Evolutionary conservation across 106 monocot genomes (phyloP).

Genomic region (Phalaenopsis equestris): DNA sequence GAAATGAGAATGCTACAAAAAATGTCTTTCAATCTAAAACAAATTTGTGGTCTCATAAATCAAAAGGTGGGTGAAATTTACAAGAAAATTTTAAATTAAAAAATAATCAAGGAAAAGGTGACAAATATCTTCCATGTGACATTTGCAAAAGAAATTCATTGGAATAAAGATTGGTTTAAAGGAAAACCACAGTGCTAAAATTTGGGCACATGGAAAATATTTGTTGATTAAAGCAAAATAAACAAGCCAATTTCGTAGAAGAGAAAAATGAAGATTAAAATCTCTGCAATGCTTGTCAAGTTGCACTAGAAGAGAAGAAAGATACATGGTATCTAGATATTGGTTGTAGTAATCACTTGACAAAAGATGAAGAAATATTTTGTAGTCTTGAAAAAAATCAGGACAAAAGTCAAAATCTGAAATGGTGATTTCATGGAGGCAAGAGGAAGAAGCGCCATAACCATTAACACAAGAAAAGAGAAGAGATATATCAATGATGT

Average conservation of each 20-base stretch:
- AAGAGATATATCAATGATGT: too few species aligned
- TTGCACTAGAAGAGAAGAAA: not conserved
- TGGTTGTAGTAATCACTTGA: conserved; percentile 5
- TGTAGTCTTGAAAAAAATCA: not conserved
- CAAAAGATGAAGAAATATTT: not conserved
- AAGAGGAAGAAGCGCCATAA: not conserved
- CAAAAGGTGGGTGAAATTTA: too few species aligned
- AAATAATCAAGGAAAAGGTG: too few species aligned
- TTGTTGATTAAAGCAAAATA: not conserved
- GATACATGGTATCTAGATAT: not conserved
- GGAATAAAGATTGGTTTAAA: too few species aligned
- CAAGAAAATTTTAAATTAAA: too few species aligned
- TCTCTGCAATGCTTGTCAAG: not conserved
- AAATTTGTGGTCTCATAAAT: too few species aligned
- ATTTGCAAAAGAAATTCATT: too few species aligned
- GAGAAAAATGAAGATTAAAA: not conserved
- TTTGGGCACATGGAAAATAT: too few species aligned
- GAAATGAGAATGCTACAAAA: too few species aligned
- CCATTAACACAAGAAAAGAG: not conserved
- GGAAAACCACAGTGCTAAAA: too few species aligned
- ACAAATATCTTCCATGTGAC: too few species aligned
- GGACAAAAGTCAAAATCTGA: not conserved
- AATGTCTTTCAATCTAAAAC: too few species aligned
- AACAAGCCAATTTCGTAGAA: not conserved
- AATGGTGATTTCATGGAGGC: not conserved